Conservation (phyloP, 495 filamentous ascomycete genomes). For the Podospora anserina region DNA sequence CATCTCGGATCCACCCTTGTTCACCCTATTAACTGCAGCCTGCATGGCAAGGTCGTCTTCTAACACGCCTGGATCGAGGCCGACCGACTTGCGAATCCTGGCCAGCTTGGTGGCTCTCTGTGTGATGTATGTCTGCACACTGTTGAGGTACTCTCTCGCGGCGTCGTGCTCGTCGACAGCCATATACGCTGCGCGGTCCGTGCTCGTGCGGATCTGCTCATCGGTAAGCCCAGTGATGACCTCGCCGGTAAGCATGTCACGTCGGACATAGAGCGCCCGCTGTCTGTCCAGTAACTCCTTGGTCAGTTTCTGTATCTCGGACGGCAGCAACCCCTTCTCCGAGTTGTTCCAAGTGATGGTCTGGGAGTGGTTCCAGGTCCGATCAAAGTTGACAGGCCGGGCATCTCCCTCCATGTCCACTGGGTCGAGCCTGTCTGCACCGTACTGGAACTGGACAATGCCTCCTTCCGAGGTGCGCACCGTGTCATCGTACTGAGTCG, state of each 20-base stretch:
- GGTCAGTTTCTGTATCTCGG: conserved; percentile 67
- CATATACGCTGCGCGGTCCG: conserved; percentile 30
- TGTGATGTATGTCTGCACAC: conserved; percentile 66
- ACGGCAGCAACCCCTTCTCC: conserved; percentile 65
- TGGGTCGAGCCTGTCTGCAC: conserved; percentile 91
- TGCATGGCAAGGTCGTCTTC: conserved; percentile 18
- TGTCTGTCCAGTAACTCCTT: conserved; percentile 61
- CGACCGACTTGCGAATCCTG: conserved; percentile 43
- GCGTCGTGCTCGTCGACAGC: conserved; percentile 80
- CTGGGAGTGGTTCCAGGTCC: conserved; percentile 85
- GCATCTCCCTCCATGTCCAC: conserved; percentile 96
- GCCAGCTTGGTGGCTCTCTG: conserved; percentile 49
- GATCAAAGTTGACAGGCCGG: conserved; percentile 86
- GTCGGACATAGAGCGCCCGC: conserved; percentile 61
- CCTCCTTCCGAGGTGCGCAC: conserved; percentile 81
- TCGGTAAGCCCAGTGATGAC: conserved; percentile 59
- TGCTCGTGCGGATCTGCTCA: conserved; percentile 53
- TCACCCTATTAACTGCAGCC: conserved; percentile 18
- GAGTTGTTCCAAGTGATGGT: conserved; percentile 73
- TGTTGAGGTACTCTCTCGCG: conserved; percentile 74
- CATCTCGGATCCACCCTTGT: conserved; percentile 6
- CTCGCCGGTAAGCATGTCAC: conserved; percentile 46
- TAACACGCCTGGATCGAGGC: conserved; percentile 35
- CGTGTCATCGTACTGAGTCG: conserved; percentile 86
- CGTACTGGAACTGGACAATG: conserved; percentile 95